Conservation (phyloP, 148 eudicot genomes). For the Rhododendron ferrugineum region DNA sequence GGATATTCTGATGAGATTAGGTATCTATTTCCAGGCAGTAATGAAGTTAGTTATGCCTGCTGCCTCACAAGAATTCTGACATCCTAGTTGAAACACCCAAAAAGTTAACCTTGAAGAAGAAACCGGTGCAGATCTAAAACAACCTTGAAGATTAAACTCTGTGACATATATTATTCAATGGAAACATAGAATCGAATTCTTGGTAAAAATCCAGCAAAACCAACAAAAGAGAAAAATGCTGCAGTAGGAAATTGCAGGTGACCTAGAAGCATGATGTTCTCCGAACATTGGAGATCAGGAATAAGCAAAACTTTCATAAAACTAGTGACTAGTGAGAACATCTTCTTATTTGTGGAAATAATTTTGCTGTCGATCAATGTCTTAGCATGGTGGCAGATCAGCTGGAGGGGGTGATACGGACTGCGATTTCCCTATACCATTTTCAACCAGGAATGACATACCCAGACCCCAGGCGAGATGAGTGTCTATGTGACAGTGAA, state of each 20-base stretch:
- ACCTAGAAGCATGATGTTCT: slow-evolving; percentile 2
- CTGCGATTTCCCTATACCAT: slow-evolving; percentile 47
- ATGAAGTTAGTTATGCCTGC: not conserved
- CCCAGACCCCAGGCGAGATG: slow-evolving; percentile 37
- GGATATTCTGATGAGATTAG: not conserved
- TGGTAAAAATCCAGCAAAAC: not conserved
- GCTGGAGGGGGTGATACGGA: slow-evolving; percentile 59
- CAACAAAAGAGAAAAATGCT: not conserved
- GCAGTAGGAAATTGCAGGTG: not conserved
- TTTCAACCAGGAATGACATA: slow-evolving; percentile 63
- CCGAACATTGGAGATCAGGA: not conserved
- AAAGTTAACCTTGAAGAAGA: not conserved
- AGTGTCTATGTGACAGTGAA: slow-evolving; percentile 3
- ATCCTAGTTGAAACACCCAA: not conserved
- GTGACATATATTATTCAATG: not conserved
- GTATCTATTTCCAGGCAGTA: not conserved
- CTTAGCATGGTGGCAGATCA: slow-evolving; percentile 71
- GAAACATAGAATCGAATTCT: not conserved
- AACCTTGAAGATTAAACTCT: not conserved
- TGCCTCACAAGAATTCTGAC: not conserved
- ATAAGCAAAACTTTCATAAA: not conserved
- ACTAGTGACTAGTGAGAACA: not conserved
- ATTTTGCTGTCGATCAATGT: not conserved
- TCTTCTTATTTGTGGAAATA: not conserved
- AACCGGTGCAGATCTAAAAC: not conserved